phyloP scores from a whole-genome alignment of 2,329 filamentous ascomycete genomes.

The Penicillium sp. region DNA sequence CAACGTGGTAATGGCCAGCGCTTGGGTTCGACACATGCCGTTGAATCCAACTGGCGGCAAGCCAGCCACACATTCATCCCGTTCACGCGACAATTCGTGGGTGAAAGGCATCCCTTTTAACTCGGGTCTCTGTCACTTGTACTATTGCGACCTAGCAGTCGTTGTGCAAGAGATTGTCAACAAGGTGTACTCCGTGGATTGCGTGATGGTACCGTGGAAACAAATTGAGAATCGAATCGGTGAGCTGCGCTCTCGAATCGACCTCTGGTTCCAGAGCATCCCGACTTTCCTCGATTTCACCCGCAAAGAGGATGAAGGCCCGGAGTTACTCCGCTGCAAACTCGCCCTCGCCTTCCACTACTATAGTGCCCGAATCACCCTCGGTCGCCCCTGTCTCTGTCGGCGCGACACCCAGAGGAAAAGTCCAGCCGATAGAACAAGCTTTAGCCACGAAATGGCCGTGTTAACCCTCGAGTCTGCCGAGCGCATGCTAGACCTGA shows the following conservation, averaged over 20 bases:
- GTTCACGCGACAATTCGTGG: conserved; percentile 40
- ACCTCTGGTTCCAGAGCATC: conserved; percentile 47
- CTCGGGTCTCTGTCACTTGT: conserved; percentile 46
- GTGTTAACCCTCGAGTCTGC: conserved; percentile 49
- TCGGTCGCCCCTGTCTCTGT: conserved; percentile 55
- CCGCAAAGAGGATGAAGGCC: conserved; percentile 41
- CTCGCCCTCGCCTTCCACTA: conserved; percentile 52
- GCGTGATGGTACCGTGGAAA: conserved; percentile 46
- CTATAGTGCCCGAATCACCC: conserved; percentile 52
- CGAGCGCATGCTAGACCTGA: conserved; percentile 45
- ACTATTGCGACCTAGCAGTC: conserved; percentile 48
- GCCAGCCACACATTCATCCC: conserved; percentile 31
- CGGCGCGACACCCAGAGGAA: conserved; percentile 46
- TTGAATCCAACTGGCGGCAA: conserved; percentile 39
- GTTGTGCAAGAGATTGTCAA: conserved; percentile 51
- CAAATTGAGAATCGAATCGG: conserved; percentile 50
- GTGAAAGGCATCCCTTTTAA: conserved; percentile 44
- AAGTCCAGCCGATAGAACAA: conserved; percentile 31
- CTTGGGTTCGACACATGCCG: conserved; percentile 40
- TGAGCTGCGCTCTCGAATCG: conserved; percentile 46
- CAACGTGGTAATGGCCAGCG: conserved; percentile 41
- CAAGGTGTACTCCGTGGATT: conserved; percentile 50
- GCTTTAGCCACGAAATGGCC: conserved; percentile 50
- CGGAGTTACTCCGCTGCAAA: conserved; percentile 45
- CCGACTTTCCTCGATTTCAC: conserved; percentile 47